Evolutionary conservation across 1,139 yeast genomes (phyloP).

Genomic region (Blastobotrys raffinosifermentans): DNA sequence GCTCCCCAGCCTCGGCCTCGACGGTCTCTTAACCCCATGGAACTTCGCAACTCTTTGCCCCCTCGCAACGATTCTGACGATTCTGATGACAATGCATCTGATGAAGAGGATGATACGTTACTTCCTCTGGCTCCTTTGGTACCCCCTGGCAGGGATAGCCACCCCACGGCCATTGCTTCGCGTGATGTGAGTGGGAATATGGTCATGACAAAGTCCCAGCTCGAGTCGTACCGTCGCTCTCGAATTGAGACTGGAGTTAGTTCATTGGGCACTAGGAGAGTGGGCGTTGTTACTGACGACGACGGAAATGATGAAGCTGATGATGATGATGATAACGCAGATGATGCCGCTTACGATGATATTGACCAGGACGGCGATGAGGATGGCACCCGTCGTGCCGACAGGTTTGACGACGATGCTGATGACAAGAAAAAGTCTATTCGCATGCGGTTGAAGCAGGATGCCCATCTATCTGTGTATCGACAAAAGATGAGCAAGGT

Average conservation of each 20-base stretch:
- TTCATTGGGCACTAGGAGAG: slow-evolving; percentile 4
- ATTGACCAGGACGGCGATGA: slow-evolving; percentile 13
- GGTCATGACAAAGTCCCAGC: slow-evolving; percentile 34
- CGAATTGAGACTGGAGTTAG: slow-evolving; percentile 15
- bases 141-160: too few species aligned
- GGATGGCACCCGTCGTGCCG: slow-evolving; percentile 13
- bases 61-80: too few species aligned
- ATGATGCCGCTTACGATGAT: slow-evolving; percentile 12
- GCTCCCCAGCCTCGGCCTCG: too few species aligned
- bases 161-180: slow-evolving; percentile 6
- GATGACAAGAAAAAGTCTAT: slow-evolving; percentile 24
- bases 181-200: slow-evolving; percentile 6
- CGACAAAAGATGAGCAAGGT: slow-evolving; percentile 39
- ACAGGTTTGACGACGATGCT: slow-evolving; percentile 24
- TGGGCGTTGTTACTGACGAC: slow-evolving; percentile 1
- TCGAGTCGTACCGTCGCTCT: slow-evolving; percentile 31
- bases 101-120: slow-evolving; percentile 22
- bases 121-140: slow-evolving; percentile 18
- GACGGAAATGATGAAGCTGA: slow-evolving; percentile 13
- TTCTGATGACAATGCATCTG: slow-evolving; percentile 11
- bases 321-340: slow-evolving; percentile 10
- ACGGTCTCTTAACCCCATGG: too few species aligned
- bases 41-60: too few species aligned
- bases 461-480: slow-evolving; percentile 37
- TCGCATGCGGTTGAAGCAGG: slow-evolving; percentile 34